phyloP scores from a whole-genome alignment of 2,329 filamentous ascomycete species.

The Exophiala bonariae region DNA sequence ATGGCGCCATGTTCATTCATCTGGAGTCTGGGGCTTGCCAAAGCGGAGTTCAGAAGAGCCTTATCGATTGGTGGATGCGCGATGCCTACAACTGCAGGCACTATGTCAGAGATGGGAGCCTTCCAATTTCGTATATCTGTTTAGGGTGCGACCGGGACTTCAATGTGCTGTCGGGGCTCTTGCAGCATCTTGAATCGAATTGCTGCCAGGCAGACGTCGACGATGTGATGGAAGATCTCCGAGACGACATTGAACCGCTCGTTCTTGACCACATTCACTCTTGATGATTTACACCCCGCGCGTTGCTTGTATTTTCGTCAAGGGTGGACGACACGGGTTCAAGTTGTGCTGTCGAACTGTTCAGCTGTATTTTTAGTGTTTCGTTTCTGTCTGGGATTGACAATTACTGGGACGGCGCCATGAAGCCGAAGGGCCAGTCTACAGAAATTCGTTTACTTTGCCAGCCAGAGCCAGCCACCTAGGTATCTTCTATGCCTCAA shows the following conservation, averaged over 20 bases:
- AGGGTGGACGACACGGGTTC: not conserved
- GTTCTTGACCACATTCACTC: not conserved
- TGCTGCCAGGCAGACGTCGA: conserved; percentile 5
- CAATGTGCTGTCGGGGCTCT: conserved; percentile 21
- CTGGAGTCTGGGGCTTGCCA: conserved; percentile 29
- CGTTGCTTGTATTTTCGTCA: not conserved
- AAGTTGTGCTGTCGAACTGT: not conserved
- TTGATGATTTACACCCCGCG: not conserved
- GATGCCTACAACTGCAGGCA: not conserved
- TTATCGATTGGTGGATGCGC: conserved; percentile 14
- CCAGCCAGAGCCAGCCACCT: too few species aligned
- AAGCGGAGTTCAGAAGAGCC: conserved; percentile 5
- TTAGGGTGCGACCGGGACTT: conserved; percentile 21
- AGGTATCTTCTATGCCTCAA: too few species aligned
- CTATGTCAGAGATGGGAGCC: too few species aligned
- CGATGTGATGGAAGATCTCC: not conserved
- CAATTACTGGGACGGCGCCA: not conserved
- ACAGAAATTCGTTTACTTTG: too few species aligned
- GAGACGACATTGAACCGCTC: not conserved
- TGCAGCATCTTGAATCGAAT: conserved; percentile 27
- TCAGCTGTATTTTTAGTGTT: too few species aligned
- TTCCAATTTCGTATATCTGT: too few species aligned
- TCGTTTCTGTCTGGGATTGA: too few species aligned
- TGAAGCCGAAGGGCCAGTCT: too few species aligned
- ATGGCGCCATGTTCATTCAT: conserved; percentile 30